Base-by-base conservation (phyloP, 2,329 filamentous ascomycete genomes). In the Dothidotthia symphoricarpi region DNA sequence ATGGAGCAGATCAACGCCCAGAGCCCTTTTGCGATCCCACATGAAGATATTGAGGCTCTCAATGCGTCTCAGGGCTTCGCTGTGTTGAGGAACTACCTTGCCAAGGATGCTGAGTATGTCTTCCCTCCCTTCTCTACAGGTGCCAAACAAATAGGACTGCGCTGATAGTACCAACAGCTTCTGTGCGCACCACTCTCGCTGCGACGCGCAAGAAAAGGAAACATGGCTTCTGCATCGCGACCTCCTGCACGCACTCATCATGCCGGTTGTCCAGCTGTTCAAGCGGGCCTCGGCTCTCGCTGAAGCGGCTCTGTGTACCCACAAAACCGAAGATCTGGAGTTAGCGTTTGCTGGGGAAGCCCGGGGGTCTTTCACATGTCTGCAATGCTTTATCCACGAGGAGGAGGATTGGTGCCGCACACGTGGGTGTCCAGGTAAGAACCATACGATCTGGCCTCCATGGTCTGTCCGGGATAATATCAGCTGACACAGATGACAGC, bases 381-480 rank as follows among this genome's bases (percentile, higher is more conserved):
- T 82, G 24, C 75, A 80, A 45, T 80, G 76, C 59, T 78, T 81
- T 41, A 59, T 81, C 15, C 68, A 66, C 9, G 76, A 79, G 34
- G 76, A 78, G 47, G 72, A 75, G 42, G 74, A 80, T 45, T 81
- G 77, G 76, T 78, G 75, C 51, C 64, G 72, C 40, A 78, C 75
- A 2, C 62, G 70, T 16, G 76, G 77, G 16, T 81, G 78, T 57
- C 77, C 78, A 22, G 59, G 61, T 64, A 55, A 15, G 53, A 39
- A 12, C 13, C 10, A 4, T 13, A 6, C 10, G 16, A 5, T 13
- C 3, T 13, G 12, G 7, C 16, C n/a, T 13, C 11, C 7, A 9
- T 12, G 6, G 14, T 12, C n/a, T 14, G 4, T n/a, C n/a, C 19
- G 15, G 9, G 26, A 15, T 7, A 6, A 10, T 4, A 22, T 14